Evolutionary conservation across 1,139 yeast species (phyloP), one percentile per base, ranked within the genome.

Genomic region (Yamadazyma siamensis): DNA sequence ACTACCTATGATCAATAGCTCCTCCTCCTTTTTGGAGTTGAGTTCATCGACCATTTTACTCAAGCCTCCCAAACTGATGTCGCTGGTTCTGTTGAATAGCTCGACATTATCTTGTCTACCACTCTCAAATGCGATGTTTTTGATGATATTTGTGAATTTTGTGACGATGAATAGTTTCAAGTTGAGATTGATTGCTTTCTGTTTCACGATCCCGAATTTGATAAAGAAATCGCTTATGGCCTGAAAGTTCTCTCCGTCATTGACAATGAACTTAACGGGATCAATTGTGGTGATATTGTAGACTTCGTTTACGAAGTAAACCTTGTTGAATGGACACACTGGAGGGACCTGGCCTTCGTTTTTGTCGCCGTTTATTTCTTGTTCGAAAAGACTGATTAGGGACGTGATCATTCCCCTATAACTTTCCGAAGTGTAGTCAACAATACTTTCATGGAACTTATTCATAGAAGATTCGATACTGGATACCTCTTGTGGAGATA

Each of bases 361-460:
- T 28, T 9, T 21, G 17, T 23, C 25, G 12, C 25, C 27, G 3
- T 25, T 15, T n/a, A 21, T 26, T 23, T 34, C 39, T n/a, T 30
- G 33, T 12, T 28, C 36, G 29, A 31, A 40, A 7, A 79, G 54
- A 1, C 50, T 51, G 6, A 75, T 64, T 23, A 80, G 45, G 1
- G 77, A 65, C 1, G 52, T 45, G 2, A 79, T 34, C 20, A 84
- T 50, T 12, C 61, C 65, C 6, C 50, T 37, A 41, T 77, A 80
- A 2, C 86, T 66, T 1, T 56, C 54, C 2, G 56, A 50, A 1
- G 79, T 69, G 41, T 76, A 82, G 5, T 68, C 70, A 23, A 57
- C 60, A 2, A 89, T 69, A 32, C 83, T 77, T 23, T 80, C 88
- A 29, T 73, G 58, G 23, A 88, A 61, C 40, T 79, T 80, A n/a